Evolutionary conservation across 257 asterid species (phyloP).

Genomic region (Mitragyna speciosa): DNA sequence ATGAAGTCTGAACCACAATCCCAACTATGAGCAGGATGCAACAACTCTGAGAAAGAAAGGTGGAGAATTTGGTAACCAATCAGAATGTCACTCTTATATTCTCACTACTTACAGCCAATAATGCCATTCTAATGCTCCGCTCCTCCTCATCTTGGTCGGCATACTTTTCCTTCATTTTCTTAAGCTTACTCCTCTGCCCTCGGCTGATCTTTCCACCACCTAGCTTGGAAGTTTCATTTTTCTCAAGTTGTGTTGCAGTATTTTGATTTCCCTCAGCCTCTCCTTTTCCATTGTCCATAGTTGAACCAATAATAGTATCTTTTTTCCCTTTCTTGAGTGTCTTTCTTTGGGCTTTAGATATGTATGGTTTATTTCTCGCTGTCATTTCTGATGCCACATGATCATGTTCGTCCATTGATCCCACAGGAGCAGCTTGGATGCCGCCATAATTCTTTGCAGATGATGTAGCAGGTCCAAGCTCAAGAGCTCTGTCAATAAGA

Average conservation of each 20-base stretch:
- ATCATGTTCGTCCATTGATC: slow-evolving; percentile 35
- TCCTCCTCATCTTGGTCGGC: slow-evolving; percentile 99
- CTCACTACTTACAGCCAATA: slow-evolving; percentile 56
- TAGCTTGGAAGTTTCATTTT: slow-evolving; percentile 40
- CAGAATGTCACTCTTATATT: neutral
- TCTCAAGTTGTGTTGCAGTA: slow-evolving; percentile 35
- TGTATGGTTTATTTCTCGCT: slow-evolving; percentile 74
- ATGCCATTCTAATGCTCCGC: slow-evolving; percentile 78
- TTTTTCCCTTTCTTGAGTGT: slow-evolving; percentile 83
- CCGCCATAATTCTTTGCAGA: slow-evolving; percentile 57
- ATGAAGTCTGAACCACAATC: neutral
- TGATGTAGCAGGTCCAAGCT: slow-evolving; percentile 76
- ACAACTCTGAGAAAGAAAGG: neutral
- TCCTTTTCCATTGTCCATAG: slow-evolving; percentile 38
- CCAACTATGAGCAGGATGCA: neutral
- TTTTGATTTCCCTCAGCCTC: slow-evolving; percentile 34
- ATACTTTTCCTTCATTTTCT: slow-evolving; percentile 95
- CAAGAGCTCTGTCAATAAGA: slow-evolving; percentile 90
- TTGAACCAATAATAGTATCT: slow-evolving; percentile 37
- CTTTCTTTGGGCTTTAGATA: slow-evolving; percentile 93
- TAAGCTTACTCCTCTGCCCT: slow-evolving; percentile 88
- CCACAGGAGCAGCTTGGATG: slow-evolving; percentile 46
- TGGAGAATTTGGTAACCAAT: neutral
- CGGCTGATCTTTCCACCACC: slow-evolving; percentile 66
- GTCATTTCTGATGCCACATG: slow-evolving; percentile 36